phyloP scores from a whole-genome alignment of 148 eudicot species.

The Vaccinium darrowii region DNA sequence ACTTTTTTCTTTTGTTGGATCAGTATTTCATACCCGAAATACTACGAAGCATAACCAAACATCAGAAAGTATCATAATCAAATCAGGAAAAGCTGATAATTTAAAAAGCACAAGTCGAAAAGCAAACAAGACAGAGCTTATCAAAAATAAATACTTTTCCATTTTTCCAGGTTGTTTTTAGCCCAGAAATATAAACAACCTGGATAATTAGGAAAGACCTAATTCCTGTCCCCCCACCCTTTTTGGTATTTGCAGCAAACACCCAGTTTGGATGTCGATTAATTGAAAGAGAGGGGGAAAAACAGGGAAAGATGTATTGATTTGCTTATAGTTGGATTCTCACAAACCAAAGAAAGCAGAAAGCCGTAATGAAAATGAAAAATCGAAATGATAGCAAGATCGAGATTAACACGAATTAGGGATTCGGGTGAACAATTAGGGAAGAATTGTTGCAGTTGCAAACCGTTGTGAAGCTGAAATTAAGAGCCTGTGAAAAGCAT shows the following conservation, averaged over 20 bases:
- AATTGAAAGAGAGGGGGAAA: background rate
- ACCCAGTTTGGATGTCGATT: too few relatives aligned
- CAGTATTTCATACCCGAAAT: too few relatives aligned
- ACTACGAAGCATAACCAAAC: background rate
- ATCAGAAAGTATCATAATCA: background rate
- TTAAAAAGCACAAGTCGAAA: background rate
- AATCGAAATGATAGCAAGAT: background rate
- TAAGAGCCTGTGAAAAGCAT: background rate
- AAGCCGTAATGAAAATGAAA: background rate
- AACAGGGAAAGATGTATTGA: background rate
- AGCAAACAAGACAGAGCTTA: background rate
- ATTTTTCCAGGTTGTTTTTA: background rate
- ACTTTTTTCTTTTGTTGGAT: too few relatives aligned
- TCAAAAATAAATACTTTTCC: background rate
- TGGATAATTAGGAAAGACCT: background rate
- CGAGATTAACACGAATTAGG: background rate
- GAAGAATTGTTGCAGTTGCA: background rate
- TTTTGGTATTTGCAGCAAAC: too few relatives aligned
- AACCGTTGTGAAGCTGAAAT: background rate
- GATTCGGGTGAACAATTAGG: too few relatives aligned
- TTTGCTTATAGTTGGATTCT: background rate
- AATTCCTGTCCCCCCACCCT: too few relatives aligned
- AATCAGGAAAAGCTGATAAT: background rate
- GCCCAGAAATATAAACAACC: background rate
- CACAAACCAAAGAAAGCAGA: background rate